A percentile compares a stretch with the other conserved stretches of the same genome.
Evolutionary conservation across 2,329 filamentous ascomycete species (phyloP).

Genomic region (Didymella exigua): DNA sequence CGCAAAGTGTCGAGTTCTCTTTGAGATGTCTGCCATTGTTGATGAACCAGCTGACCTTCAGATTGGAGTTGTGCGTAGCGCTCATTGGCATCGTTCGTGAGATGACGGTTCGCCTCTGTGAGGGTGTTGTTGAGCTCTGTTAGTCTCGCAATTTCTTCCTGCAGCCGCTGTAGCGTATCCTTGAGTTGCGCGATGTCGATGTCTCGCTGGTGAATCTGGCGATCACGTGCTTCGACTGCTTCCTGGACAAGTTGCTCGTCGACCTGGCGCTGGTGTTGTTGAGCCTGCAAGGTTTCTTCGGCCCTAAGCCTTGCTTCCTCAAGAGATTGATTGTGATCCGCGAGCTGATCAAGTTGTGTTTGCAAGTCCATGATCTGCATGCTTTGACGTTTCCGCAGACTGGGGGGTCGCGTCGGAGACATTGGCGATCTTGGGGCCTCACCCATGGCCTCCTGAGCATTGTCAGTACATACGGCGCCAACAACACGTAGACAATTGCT

Average conservation of each 20-base stretch:
- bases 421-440: slow-evolving; percentile 87
- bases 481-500: slow-evolving; percentile 10
- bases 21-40: slow-evolving; percentile 63
- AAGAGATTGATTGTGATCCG: slow-evolving; percentile 82
- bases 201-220: slow-evolving; percentile 79
- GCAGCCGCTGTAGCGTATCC: slow-evolving; percentile 77
- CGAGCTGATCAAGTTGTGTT: slow-evolving; percentile 79
- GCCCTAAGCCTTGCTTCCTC: slow-evolving; percentile 72
- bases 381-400: slow-evolving; percentile 95
- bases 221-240: slow-evolving; percentile 67
- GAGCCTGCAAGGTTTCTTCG: slow-evolving; percentile 66
- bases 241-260: slow-evolving; percentile 56
- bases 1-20: slow-evolving; percentile 73
- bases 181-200: slow-evolving; percentile 83
- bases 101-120: slow-evolving; percentile 74
- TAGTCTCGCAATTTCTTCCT: slow-evolving; percentile 79
- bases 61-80: slow-evolving; percentile 71
- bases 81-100: slow-evolving; percentile 76
- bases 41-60: slow-evolving; percentile 63
- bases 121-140: slow-evolving; percentile 83
- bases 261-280: slow-evolving; percentile 60
- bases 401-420: slow-evolving; percentile 91
- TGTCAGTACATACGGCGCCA: slow-evolving; percentile 30
- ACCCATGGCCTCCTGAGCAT: slow-evolving; percentile 83
- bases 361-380: slow-evolving; percentile 94